Base-by-base conservation (phyloP, 2,329 filamentous ascomycete genomes). In the Macrophomina tecta region DNA sequence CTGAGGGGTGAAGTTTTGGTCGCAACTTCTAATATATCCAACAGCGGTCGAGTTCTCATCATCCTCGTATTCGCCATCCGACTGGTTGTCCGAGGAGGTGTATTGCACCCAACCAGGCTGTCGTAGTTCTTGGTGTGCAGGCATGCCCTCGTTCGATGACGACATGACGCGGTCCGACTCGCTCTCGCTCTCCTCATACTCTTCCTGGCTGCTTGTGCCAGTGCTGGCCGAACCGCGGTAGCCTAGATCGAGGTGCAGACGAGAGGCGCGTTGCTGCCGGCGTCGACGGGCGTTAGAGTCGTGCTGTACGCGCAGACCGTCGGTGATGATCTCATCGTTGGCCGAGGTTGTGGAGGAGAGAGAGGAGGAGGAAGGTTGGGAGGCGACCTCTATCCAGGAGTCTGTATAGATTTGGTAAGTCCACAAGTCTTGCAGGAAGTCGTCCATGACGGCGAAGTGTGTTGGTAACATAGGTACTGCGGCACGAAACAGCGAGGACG, bases 381-480 rank as follows among this genome's bases (percentile, higher is more conserved):
- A 97, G 55, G 91, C 88, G 68, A 99, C 89, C 78, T 99, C 94
- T 72, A 98, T 89, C 95, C 95, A 99, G 8, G 95, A 97, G 82
- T 98, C 95, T 62, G 65, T 62, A 40, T 62, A 63, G 14, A 67
- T 56, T 5, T 63, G 56, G 48, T 67, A 67, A 67, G 65, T 67
- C 55, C 58, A 63, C 32, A 67, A 67, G 65, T 67, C 58, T 63
- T 55, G 65, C n/a, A 56, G 49, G 32, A 46, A 67, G 48, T 67
- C 65, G 46, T 67, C 65, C 65, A 67, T 67, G 64, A 30, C 45
- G 8, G 49, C 49, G 60, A 51, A 63, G 14, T 38, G 58, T 30
- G 30, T 16, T 14, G 58, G 32, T 23, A 46, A 46, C 34, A 52
- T 38, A 14, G 46, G 12, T 52, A 46, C 16, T 11, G 30, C 14